phyloP scores from a whole-genome alignment of 2,329 filamentous ascomycete species.

The Blumeria graminis region DNA sequence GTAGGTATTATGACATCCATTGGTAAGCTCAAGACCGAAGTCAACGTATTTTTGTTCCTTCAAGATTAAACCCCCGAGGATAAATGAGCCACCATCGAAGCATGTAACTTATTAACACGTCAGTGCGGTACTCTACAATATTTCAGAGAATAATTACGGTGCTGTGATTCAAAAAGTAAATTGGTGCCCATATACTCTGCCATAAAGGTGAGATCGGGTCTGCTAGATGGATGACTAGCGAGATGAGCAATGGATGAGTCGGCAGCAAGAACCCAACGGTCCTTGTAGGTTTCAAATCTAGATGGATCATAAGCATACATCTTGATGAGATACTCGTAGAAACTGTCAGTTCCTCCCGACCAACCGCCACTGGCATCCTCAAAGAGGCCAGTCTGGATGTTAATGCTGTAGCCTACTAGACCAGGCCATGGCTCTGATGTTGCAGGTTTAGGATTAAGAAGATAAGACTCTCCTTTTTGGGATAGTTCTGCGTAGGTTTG shows the following conservation, averaged over 20 bases:
- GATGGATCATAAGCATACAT: constrained; percentile 60
- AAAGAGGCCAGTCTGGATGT: constrained; percentile 41
- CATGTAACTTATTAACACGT: constrained; percentile 33
- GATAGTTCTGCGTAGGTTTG: constrained; percentile 38
- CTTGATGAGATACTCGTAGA: constrained; percentile 80
- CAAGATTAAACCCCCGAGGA: constrained; percentile 54
- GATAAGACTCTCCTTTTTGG: constrained; percentile 42
- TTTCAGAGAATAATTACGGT: constrained; percentile 9
- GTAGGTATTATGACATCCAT: constrained; percentile 56
- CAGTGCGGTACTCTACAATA: not conserved
- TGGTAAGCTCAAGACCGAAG: constrained; percentile 48
- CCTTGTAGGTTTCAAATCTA: constrained; percentile 39
- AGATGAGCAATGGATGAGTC: constrained; percentile 54
- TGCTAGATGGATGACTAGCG: constrained; percentile 37
- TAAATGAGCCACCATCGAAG: constrained; percentile 68
- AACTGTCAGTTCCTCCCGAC: constrained; percentile 55
- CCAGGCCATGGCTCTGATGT: constrained; percentile 51
- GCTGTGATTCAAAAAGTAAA: constrained; percentile 22
- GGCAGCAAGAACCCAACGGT: constrained; percentile 51
- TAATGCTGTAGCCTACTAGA: constrained; percentile 43
- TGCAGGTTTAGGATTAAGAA: constrained; percentile 40
- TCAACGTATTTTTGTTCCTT: constrained; percentile 39
- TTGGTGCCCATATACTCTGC: constrained; percentile 27
- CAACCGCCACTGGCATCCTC: constrained; percentile 45
- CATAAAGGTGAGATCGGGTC: constrained; percentile 50